Evolutionary conservation across 2,329 filamentous ascomycete genomes (phyloP).

Genomic region (Ceratocystis colombiana): DNA sequence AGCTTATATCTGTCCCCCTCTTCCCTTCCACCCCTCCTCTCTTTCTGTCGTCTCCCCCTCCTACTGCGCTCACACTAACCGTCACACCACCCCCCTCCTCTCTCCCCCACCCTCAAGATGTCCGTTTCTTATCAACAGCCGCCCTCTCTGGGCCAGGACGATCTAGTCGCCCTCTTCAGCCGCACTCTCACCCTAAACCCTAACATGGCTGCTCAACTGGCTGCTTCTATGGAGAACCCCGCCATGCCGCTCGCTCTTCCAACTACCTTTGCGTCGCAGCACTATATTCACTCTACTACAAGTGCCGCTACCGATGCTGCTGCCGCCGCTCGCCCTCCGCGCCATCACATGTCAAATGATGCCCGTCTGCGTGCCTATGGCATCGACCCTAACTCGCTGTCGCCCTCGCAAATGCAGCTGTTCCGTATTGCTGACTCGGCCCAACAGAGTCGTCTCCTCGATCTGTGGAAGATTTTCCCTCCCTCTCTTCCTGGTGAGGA

Average conservation of each 20-base stretch:
- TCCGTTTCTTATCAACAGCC: slow-evolving; percentile 21
- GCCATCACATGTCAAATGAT: slow-evolving; percentile 35
- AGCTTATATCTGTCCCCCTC: background rate
- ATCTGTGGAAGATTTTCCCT: slow-evolving; percentile 77
- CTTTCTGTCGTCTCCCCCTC: background rate
- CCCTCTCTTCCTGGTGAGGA: slow-evolving; percentile 50
- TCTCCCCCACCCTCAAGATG: slow-evolving; percentile 16
- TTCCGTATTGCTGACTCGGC: slow-evolving; percentile 64
- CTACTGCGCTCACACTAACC: background rate
- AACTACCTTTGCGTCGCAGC: slow-evolving; percentile 15
- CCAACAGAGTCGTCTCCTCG: slow-evolving; percentile 64
- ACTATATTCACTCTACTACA: slow-evolving; percentile 19
- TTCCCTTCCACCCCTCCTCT: background rate
- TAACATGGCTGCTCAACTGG: slow-evolving; percentile 21
- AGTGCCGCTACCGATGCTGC: slow-evolving; percentile 7
- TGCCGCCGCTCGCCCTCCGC: background rate
- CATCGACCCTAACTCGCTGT: slow-evolving; percentile 59
- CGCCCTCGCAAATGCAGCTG: slow-evolving; percentile 64
- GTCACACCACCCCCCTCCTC: background rate
- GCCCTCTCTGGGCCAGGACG: slow-evolving; percentile 18
- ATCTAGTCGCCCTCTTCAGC: slow-evolving; percentile 23
- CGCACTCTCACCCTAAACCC: slow-evolving; percentile 20
- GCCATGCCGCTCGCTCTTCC: slow-evolving; percentile 18
- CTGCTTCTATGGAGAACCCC: slow-evolving; percentile 22
- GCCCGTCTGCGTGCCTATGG: slow-evolving; percentile 54